A percentile compares a stretch with the other conserved stretches of the same genome.
phyloP scores from a whole-genome alignment of 768 basidiomycete species.

The Suillus subaureus region DNA sequence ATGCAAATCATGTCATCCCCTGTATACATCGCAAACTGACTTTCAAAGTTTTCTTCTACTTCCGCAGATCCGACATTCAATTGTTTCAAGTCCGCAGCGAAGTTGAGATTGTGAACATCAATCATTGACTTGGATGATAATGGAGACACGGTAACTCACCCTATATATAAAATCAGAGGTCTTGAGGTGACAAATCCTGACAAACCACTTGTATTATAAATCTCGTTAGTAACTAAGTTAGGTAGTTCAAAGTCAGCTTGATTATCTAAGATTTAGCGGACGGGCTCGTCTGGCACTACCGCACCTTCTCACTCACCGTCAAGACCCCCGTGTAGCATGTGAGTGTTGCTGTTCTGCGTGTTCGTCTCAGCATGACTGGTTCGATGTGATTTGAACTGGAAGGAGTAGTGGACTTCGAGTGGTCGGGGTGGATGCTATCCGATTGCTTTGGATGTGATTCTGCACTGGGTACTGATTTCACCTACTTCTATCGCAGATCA shows the following conservation, averaged over 20 bases:
- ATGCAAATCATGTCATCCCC: not conserved
- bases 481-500: not conserved
- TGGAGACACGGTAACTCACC: not conserved
- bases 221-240: not conserved
- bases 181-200: not conserved
- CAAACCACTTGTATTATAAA: not conserved
- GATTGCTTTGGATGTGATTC: conserved; percentile 1
- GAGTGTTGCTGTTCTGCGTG: not conserved
- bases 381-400: not conserved
- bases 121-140: not conserved
- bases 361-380: not conserved
- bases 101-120: not conserved
- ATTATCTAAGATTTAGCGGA: not conserved
- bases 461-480: not conserved
- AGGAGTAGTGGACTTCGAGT: not conserved
- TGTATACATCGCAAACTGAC: no score
- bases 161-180: not conserved
- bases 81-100: not conserved
- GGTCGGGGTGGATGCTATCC: conserved; percentile 2
- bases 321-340: not conserved
- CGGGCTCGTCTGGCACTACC: not conserved
- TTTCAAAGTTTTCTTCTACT: not conserved
- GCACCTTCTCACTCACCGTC: conserved; percentile 1
- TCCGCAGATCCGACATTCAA: not conserved
- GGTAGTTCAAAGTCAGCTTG: conserved; percentile 4